Evolutionary conservation across 352 stramenopile genomes (phyloP).

Genomic region (Pythium monospermum): DNA sequence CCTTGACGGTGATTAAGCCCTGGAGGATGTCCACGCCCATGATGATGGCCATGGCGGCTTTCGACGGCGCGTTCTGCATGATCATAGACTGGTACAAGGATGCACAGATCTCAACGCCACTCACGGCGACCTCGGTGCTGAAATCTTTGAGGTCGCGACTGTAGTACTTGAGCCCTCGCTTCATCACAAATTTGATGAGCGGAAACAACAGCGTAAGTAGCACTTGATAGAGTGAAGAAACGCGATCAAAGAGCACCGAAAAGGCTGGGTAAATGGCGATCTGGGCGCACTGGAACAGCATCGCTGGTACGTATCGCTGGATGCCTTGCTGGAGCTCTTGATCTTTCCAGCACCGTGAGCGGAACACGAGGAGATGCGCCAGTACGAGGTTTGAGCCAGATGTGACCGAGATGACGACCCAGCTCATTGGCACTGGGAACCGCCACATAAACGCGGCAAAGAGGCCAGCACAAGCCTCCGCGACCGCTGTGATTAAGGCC

Average conservation of each 20-base stretch:
- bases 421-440: slow-evolving; percentile 16
- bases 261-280: slow-evolving; percentile 8
- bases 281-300: slow-evolving; percentile 5
- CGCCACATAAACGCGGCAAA: not conserved
- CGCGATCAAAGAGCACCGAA: slow-evolving; percentile 12
- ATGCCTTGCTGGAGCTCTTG: not conserved
- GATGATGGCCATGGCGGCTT: slow-evolving; percentile 8
- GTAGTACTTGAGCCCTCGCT: slow-evolving; percentile 1
- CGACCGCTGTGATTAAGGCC: not conserved
- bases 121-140: slow-evolving; percentile 12
- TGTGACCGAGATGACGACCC: not conserved
- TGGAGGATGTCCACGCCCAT: slow-evolving; percentile 19
- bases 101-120: slow-evolving; percentile 18
- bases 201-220: slow-evolving; percentile 12
- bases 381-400: not conserved
- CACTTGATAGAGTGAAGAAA: slow-evolving; percentile 3
- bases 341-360: not conserved
- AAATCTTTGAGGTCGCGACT: slow-evolving; percentile 2
- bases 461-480: not conserved
- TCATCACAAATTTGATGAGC: slow-evolving; percentile 14
- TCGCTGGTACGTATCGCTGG: not conserved
- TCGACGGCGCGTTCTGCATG: slow-evolving; percentile 11
- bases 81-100: slow-evolving; percentile 23
- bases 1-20: slow-evolving; percentile 5
- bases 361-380: slow-evolving; percentile 4